These are phyloP conservation scores for Neckera pumila DNA, from an alignment of 225 moss, liverwort and hornwort genomes.

Conservation along the genomic window DNA sequence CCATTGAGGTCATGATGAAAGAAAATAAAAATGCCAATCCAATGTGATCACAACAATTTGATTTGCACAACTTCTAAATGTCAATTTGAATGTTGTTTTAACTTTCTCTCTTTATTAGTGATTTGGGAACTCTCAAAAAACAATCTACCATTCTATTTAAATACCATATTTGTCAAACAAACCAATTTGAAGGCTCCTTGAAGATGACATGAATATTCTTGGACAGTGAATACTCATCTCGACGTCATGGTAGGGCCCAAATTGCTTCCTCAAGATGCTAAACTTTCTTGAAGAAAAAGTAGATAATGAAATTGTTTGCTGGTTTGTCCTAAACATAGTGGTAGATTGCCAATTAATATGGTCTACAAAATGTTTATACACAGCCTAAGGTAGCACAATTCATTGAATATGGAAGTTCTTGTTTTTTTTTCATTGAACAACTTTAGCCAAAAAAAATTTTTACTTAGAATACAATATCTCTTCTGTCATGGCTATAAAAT, in stretches of 20 bases:
- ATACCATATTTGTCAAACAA: not conserved
- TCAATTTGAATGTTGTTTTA: not conserved
- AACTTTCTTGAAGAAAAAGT: not conserved
- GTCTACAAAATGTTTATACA: not conserved
- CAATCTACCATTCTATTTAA: not conserved
- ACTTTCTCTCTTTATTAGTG: not conserved
- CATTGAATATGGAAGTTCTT: not conserved
- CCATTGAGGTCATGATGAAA: not conserved
- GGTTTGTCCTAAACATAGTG: fast-evolving
- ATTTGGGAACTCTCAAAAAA: no score
- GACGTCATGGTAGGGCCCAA: not conserved
- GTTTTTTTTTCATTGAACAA: not conserved
- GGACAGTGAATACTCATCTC: not conserved
- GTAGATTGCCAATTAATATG: not conserved
- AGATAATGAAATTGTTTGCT: fast-evolving
- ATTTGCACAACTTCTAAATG: not conserved
- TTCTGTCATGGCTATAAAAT: fast-evolving
- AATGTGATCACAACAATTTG: not conserved
- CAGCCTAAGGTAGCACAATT: fast-evolving
- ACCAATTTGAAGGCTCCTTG: not conserved
- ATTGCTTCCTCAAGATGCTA: fast-evolving
- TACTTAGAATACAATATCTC: not conserved
- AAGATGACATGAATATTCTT: not conserved
- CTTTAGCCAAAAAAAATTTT: no score
- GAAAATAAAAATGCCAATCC: fast-evolving